Evolutionary conservation across 1,284 basidiomycete genomes (phyloP), one percentile per base, ranked within the genome.

Genomic region (Melampsora americana): DNA sequence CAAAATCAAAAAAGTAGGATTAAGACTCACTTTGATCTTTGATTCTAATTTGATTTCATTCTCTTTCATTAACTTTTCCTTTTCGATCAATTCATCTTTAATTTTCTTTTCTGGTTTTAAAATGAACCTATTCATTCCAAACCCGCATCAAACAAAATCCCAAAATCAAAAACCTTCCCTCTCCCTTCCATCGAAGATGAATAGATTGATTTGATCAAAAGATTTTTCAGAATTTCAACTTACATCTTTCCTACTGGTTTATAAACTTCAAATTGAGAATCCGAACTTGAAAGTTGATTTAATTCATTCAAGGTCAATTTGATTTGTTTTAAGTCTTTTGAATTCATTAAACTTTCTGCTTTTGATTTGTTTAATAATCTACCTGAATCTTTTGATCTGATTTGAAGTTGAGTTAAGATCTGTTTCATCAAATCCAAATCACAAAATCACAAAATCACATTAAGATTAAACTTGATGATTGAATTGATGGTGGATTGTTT

Each of bases 331-430:
- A 35, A 9, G 35, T 35, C 35, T 35, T 35, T 35, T 35, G 35
- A 35, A 4, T 3, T 4, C 9, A 9, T 4, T 35, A 35, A 35
- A 9, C 9, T 35, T 35, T 35, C 35, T 35, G 35, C 3, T 35
- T 35, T 35, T 35, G 35, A 35, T 35, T 35, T 35, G 35, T 35
- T 35, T 35, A 35, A 53, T 20, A 26, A 53, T 72, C 70, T 64
- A 23, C 59, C 32, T 20, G 64, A 32, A 46, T 72, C 70, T 23
- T 60, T 72, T 28, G 70, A 60, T 56, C 64, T 59, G 26, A 46
- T 39, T 50, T 72, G 70, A 56, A 72, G 70, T 61, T 72, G 70
- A 23, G 28, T 23, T 28, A 72, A 50, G 48, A 72, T 72, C 70
- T 72, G n/a, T n/a, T n/a, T n/a, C n/a, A n/a, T n/a, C n/a, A n/a